Percentiles rank a stretch among this genome's conserved stretches.
Evolutionary conservation across 345 rosid genomes (phyloP).

Genomic region (Corchorus olitorius): DNA sequence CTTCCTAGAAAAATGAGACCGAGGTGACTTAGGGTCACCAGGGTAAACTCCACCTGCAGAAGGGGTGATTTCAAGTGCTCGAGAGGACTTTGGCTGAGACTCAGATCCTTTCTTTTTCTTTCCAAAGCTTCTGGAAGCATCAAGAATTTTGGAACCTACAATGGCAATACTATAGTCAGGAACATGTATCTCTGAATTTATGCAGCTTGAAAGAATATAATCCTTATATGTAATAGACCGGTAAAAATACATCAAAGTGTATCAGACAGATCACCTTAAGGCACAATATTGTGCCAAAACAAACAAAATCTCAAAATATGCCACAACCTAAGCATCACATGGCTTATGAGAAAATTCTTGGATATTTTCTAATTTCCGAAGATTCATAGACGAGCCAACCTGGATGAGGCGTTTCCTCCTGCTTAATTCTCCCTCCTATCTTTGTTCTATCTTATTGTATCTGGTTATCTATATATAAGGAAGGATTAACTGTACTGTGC

Average conservation of each 20-base stretch:
- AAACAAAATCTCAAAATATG: background rate
- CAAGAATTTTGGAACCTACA: slow-evolving; percentile 53
- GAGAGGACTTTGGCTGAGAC: slow-evolving; percentile 48
- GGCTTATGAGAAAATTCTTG: background rate
- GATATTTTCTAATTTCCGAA: background rate
- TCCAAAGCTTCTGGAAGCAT: slow-evolving; percentile 60
- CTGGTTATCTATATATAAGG: background rate
- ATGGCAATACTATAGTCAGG: slow-evolving; percentile 7
- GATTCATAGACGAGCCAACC: background rate
- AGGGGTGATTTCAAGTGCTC: slow-evolving; percentile 25
- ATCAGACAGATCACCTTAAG: background rate
- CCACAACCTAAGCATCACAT: background rate
- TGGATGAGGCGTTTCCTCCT: background rate
- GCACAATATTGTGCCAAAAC: background rate
- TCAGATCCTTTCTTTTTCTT: slow-evolving; percentile 59
- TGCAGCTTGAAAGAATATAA: slow-evolving; percentile 2
- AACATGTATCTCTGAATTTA: background rate
- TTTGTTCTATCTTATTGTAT: background rate
- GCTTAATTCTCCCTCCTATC: background rate
- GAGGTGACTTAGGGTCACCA: slow-evolving; percentile 28
- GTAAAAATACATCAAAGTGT: too few relatives aligned
- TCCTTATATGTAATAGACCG: too few relatives aligned
- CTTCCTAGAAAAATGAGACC: slow-evolving; percentile 33
- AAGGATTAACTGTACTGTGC: background rate
- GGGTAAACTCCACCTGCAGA: slow-evolving; percentile 29